A percentile compares a stretch with the other conserved stretches of the same genome.
phyloP scores from a whole-genome alignment of 140 eudicot species.

The Cichorium intybus region DNA sequence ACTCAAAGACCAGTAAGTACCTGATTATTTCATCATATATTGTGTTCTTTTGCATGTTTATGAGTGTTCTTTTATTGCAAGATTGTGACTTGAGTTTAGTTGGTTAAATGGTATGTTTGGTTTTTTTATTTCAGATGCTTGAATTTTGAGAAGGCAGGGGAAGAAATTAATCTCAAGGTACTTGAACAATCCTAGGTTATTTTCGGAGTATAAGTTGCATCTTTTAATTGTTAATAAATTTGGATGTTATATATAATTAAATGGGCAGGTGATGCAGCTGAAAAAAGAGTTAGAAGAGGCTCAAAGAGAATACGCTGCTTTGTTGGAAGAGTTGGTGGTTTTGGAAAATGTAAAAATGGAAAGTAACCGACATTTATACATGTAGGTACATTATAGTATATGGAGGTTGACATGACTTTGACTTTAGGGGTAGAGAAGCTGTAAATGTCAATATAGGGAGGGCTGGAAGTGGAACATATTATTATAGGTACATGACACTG shows the following conservation, averaged over 20 bases:
- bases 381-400: constrained; percentile 6
- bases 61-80: neutral
- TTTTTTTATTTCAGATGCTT: constrained; percentile 46
- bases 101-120: neutral
- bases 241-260: constrained; percentile 3
- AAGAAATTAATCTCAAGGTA: constrained; percentile 63
- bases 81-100: neutral
- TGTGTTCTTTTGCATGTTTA: constrained; percentile 5
- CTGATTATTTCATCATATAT: neutral
- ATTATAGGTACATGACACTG: neutral
- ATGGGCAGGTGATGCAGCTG: constrained; percentile 45
- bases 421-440: neutral
- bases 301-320: constrained; percentile 32
- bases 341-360: constrained; percentile 43
- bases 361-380: constrained; percentile 1
- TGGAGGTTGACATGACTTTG: neutral
- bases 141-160: constrained; percentile 47
- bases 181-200: neutral
- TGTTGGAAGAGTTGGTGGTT: constrained; percentile 36
- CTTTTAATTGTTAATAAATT: no score
- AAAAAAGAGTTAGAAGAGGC: constrained; percentile 43
- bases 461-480: neutral
- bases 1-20: constrained; percentile 56
- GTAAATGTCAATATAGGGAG: neutral
- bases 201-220: no score